These are phyloP conservation scores for Arthrobotrys conoides DNA, from an alignment of 2,329 filamentous ascomycete species.

Conservation along the genomic window DNA sequence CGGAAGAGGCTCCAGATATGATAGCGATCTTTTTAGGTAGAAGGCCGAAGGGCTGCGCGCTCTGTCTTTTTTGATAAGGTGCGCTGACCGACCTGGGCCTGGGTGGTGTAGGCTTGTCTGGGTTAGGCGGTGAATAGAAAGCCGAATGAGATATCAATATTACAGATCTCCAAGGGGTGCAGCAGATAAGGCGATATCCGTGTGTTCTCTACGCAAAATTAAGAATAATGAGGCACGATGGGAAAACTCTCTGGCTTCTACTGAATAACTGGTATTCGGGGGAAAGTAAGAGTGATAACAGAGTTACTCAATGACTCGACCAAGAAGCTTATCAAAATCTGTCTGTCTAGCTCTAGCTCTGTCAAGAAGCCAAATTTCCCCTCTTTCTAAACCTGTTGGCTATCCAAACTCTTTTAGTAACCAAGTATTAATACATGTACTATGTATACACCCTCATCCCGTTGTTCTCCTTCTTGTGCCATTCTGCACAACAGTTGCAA, in stretches of 20 bases:
- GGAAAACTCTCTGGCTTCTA: not conserved
- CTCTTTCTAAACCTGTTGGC: conserved; percentile 15
- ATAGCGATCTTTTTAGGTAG: conserved; percentile 28
- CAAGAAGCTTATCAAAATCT: conserved; percentile 1
- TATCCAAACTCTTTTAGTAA: conserved; percentile 22
- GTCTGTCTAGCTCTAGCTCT: no score
- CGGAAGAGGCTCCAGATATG: conserved; percentile 49
- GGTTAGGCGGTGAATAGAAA: not conserved
- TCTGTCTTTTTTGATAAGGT: no score
- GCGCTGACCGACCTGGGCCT: not conserved
- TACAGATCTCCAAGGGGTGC: conserved; percentile 3
- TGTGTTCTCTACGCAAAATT: conserved; percentile 7
- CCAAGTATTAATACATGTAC: conserved; percentile 33
- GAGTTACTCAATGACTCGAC: conserved; percentile 7
- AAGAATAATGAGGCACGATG: not conserved
- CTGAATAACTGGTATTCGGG: not conserved
- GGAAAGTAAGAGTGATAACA: not conserved
- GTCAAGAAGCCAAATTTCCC: conserved; percentile 19
- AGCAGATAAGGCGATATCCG: conserved; percentile 42
- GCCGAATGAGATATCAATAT: conserved; percentile 14
- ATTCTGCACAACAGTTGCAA: conserved; percentile 21
- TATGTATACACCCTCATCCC: not conserved
- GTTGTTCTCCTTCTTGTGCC: conserved; percentile 11
- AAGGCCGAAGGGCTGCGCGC: conserved; percentile 37
- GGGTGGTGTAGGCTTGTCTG: conserved; percentile 23